Evolutionary conservation across 106 monocot species (phyloP).

Genomic region (Iris macrosiphon): DNA sequence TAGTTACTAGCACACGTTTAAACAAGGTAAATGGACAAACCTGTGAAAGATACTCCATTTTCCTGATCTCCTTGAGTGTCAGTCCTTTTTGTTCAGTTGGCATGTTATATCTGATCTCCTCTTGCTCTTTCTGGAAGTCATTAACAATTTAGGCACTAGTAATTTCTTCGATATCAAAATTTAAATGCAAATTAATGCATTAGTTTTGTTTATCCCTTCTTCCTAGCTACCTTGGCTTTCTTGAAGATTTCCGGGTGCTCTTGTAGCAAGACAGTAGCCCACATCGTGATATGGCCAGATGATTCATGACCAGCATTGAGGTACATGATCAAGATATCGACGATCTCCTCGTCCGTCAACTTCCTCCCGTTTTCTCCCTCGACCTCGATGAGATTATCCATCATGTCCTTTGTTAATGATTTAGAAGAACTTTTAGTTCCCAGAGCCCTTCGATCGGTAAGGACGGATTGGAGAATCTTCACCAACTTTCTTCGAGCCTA

Average conservation of each 20-base stretch:
- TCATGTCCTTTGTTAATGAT: conserved; percentile 46
- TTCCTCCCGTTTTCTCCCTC: conserved; percentile 53
- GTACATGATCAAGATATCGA: conserved; percentile 78
- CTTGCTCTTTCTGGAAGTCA: conserved; percentile 58
- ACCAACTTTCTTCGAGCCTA: conserved; percentile 72
- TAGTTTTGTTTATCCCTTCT: not conserved
- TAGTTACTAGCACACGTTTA: too few relatives aligned
- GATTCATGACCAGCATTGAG: conserved; percentile 94
- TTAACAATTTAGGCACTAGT: not conserved
- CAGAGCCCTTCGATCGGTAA: conserved; percentile 41
- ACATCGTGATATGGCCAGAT: conserved; percentile 82
- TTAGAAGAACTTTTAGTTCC: not conserved
- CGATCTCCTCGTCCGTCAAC: conserved; percentile 66
- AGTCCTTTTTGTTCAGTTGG: conserved; percentile 48
- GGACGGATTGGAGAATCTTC: conserved; percentile 35
- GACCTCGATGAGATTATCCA: conserved; percentile 63
- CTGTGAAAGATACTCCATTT: conserved; percentile 86
- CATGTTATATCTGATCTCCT: conserved; percentile 50
- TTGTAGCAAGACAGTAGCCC: conserved; percentile 65
- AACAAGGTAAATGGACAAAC: conserved; percentile 12
- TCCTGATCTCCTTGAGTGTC: conserved; percentile 48
- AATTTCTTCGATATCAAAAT: not conserved
- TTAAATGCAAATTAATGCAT: not conserved
- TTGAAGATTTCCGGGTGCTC: conserved; percentile 46
- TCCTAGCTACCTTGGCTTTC: conserved; percentile 50